phyloP scores from a whole-genome alignment of 192 early-diverging fungal species.

The Helicostylum pulchrum region DNA sequence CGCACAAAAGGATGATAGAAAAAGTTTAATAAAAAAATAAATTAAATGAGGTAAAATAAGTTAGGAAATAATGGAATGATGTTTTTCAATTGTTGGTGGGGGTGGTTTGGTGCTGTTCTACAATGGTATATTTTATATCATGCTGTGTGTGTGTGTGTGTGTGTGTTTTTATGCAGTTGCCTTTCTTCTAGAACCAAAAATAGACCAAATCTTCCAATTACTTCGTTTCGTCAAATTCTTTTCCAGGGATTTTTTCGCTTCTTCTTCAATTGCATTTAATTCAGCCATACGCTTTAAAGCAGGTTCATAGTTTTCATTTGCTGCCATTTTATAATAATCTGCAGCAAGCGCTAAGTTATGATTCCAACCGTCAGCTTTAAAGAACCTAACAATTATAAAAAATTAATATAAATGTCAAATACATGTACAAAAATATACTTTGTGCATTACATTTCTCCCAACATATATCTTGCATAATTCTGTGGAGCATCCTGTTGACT shows the following conservation, averaged over 20 bases:
- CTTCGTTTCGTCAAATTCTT: background rate
- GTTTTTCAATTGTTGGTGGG: too few species aligned
- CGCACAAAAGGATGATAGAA: too few species aligned
- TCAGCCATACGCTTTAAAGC: conserved; percentile 10
- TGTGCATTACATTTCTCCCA: conserved; percentile 32
- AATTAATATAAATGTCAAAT: background rate
- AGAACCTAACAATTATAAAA: conserved; percentile 6
- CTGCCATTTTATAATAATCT: conserved; percentile 22
- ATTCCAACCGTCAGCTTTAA: conserved; percentile 20
- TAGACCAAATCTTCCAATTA: conserved; percentile 12
- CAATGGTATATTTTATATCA: too few species aligned
- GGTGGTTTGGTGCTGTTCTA: too few species aligned
- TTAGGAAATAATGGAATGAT: too few species aligned
- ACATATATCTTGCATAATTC: conserved; percentile 31
- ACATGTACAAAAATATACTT: background rate
- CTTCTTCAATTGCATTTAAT: conserved; percentile 11
- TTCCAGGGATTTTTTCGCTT: background rate
- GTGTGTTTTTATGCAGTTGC: conserved; percentile 6
- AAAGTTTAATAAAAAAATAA: too few species aligned
- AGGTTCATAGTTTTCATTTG: conserved; percentile 19
- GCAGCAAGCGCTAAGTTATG: conserved; percentile 16
- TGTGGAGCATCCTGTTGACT: conserved; percentile 36
- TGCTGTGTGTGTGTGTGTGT: too few species aligned
- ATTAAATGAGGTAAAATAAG: too few species aligned
- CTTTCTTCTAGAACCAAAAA: conserved; percentile 10